Evolutionary conservation across 2,329 filamentous ascomycete species (phyloP), one percentile per base, ranked within the genome.

Genomic region (Colletotrichum sp.): DNA sequence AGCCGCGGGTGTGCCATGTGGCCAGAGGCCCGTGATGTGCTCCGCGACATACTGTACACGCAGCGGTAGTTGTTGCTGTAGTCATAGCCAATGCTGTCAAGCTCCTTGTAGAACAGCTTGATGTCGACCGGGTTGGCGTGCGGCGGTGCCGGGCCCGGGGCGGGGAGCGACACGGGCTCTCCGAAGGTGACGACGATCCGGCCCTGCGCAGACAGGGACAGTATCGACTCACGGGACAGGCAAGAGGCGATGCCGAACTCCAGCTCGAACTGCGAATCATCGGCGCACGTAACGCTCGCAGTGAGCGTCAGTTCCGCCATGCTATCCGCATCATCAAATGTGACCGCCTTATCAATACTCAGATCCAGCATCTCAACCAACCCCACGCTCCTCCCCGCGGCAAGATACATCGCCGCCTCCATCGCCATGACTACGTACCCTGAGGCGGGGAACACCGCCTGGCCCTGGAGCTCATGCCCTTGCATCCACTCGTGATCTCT

Each of bases 361-460:
- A 65, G 5, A 7, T 72, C 61, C 7, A 72, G 26, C 16, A 72
- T n/a, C 15, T 72, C 70, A 4, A 72, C 5, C 7, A 66, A 15
- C 12, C 3, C 15, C n/a, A 55, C 55, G 5, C 6, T 26, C 3
- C 26, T 24, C 43, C n/a, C n/a, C 13, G 16, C 5, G 16, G 43
- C 43, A 18, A 52, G 16, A 21, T 7, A 21, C 43, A 52, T 6
- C 6, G 82, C 82, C 5, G 87, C 87, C 74, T 89, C 87, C 1
- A 86, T 80, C 2, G 84, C 86, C 81, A 88, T 86, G 26, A 82
- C 80, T 1, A 88, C 65, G 76, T 87, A 89, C 0, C 82, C 87
- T 1, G 87, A 84, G 2, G 79, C 85, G 0, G 88, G 88, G 65
- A 88, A 87, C 5, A 90, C 80, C 18, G 83, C 79, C 43, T 86